These are phyloP conservation scores for Diplocarpon mali DNA, from an alignment of 2,329 filamentous ascomycete genomes.

Conservation along the genomic window DNA sequence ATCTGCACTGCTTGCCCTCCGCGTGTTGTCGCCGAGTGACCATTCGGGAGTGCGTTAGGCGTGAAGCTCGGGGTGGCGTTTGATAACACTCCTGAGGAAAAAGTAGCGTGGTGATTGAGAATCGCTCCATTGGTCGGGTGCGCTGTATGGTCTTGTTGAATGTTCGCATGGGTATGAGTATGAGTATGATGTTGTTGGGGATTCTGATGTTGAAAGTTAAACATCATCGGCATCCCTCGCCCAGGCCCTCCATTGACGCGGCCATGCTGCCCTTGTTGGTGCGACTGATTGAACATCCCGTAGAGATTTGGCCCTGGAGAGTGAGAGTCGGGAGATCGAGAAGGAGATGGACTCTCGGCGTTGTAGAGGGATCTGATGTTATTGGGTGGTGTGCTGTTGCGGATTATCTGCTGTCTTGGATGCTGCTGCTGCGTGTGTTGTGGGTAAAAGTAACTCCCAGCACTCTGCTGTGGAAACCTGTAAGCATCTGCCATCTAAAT, in stretches of 20 bases:
- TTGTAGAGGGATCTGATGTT: conserved; percentile 30
- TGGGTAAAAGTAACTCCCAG: conserved; percentile 47
- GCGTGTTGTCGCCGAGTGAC: conserved; percentile 38
- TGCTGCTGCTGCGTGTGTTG: conserved; percentile 31
- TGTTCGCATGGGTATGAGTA: conserved; percentile 49
- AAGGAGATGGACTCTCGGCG: conserved; percentile 42
- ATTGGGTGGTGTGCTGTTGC: conserved; percentile 33
- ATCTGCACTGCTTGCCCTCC: conserved; percentile 40
- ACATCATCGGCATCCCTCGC: conserved; percentile 52
- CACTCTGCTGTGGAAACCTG: conserved; percentile 48
- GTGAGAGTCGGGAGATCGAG: conserved; percentile 41
- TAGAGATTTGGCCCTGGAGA: conserved; percentile 26
- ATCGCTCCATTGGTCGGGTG: conserved; percentile 43
- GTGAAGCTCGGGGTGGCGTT: conserved; percentile 49
- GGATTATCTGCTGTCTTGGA: conserved; percentile 34
- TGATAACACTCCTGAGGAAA: conserved; percentile 51
- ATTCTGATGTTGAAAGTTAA: conserved; percentile 56
- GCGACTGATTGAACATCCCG: conserved; percentile 62
- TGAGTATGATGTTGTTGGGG: conserved; percentile 48
- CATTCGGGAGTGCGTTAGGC: conserved; percentile 44
- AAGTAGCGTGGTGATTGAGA: conserved; percentile 50
- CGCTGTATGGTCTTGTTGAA: conserved; percentile 47
- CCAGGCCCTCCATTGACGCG: conserved; percentile 64
- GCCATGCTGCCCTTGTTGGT: conserved; percentile 61
- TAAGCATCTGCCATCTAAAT: conserved; percentile 61